Evolutionary conservation across 345 rosid genomes (phyloP), one percentile per base, ranked within the genome.

Genomic region (Citrus glauca): DNA sequence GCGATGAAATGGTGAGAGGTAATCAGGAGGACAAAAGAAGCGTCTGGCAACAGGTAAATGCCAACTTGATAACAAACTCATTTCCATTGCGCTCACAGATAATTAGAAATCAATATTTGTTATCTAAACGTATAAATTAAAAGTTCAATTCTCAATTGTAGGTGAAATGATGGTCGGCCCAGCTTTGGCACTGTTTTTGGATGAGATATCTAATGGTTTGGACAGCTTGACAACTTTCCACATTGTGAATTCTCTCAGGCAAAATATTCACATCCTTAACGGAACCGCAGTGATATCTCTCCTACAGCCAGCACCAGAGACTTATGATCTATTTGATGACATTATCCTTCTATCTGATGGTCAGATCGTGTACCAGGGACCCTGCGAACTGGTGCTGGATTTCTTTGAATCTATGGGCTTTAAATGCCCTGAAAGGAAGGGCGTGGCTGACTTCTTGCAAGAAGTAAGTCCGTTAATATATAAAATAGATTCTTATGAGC

Each of bases 281-380:
- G 90, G 86, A 82, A 93, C 96, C 9, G 88, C 92, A 20, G 80
- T 88, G 69, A 82, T 93, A 37, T 91, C 97, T 68, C 97, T 93
- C 60, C 96, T 93, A 16, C 95, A 93, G 82, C 96, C 97, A 16
- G 91, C 96, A 32, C 94, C 93, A 0, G 97, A 91, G 81, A 93
- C 96, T 56, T 93, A 88, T 3, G 81, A 90, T 81, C 89, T 93
- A 17, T 93, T 91, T 10, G 94, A 93, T 73, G 95, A 93, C 72
- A 82, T 93, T 66, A 85, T 93, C 57, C 89, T 93, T 59, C 78
- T 91, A 38, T 88, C 94, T 2, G 93, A 93, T 75, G 90, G 94
- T 16, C 90, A 86, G 90, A 53, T 53, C 19, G 57, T 53, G 57
- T 53, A 53, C 22, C 57, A 53, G 57, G 97, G 95, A 25, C 91